Evolutionary conservation across 257 asterid genomes (phyloP).

Genomic region (Primulina eburnea): DNA sequence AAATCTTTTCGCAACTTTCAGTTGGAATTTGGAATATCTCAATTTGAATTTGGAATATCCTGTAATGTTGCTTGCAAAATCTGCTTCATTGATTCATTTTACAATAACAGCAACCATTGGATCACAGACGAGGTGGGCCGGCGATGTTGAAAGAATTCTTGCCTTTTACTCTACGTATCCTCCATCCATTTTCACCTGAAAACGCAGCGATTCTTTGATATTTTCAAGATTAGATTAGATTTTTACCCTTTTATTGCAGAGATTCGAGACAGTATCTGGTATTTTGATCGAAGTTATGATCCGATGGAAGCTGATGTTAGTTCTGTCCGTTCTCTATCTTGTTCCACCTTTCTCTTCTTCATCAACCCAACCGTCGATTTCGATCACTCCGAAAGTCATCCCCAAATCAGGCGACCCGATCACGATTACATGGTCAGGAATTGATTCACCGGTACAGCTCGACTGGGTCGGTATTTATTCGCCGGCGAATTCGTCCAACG

Average conservation of each 20-base stretch:
- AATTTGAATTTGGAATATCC: neutral
- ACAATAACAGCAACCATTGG: neutral
- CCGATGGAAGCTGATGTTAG: neutral
- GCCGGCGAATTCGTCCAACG: constrained; percentile 56
- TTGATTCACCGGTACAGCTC: constrained; percentile 59
- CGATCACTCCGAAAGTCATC: neutral
- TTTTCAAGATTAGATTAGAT: neutral
- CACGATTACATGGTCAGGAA: constrained; percentile 48
- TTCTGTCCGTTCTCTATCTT: neutral
- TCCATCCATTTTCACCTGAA: neutral
- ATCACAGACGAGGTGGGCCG: neutral
- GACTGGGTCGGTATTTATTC: constrained; percentile 92
- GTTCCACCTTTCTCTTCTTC: neutral
- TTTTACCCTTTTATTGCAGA: neutral
- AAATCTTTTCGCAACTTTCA: no score
- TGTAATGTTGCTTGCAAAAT: neutral
- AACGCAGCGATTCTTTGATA: neutral
- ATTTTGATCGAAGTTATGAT: neutral
- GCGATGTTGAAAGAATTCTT: neutral
- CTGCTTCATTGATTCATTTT: no score
- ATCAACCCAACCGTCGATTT: neutral
- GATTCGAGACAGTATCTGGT: neutral
- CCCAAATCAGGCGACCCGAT: neutral
- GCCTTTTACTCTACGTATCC: neutral
- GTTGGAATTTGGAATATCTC: neutral